These are phyloP conservation scores for Microcyclospora tardicrescens DNA, from an alignment of 2,329 filamentous ascomycete species.

Conservation along the genomic window DNA sequence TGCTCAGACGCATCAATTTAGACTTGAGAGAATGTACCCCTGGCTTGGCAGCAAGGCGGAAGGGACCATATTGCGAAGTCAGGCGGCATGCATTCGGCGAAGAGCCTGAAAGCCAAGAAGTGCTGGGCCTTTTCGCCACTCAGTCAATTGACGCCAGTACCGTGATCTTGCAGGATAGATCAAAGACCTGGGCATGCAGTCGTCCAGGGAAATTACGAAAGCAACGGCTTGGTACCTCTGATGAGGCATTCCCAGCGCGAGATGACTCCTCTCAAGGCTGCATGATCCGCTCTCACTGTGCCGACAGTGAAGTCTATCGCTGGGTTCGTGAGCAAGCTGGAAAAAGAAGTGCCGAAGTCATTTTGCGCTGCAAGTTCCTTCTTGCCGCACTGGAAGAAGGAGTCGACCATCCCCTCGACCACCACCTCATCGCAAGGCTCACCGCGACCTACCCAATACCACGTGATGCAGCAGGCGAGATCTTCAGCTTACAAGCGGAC, in stretches of 20 bases:
- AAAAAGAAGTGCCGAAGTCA: slow-evolving; percentile 7
- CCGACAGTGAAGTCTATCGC: slow-evolving; percentile 1
- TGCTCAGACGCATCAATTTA: slow-evolving; percentile 6
- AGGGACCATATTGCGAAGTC: slow-evolving; percentile 7
- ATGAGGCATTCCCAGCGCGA: no score
- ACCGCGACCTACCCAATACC: slow-evolving; percentile 16
- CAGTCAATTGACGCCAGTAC: slow-evolving; percentile 9
- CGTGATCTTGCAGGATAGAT: slow-evolving; percentile 12
- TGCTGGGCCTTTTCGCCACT: slow-evolving; percentile 17
- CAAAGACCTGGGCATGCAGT: slow-evolving; percentile 15
- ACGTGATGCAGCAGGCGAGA: background rate
- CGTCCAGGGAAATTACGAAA: background rate
- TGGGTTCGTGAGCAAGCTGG: slow-evolving; percentile 14
- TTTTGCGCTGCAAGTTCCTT: slow-evolving; percentile 13
- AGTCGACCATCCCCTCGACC: slow-evolving; percentile 13
- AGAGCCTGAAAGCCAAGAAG: slow-evolving; percentile 7
- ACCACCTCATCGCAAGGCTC: slow-evolving; percentile 15
- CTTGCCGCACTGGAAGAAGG: slow-evolving; percentile 7
- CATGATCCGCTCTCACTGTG: background rate
- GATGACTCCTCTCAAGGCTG: background rate
- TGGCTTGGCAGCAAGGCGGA: background rate
- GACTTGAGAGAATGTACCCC: slow-evolving; percentile 7
- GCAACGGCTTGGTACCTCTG: no score
- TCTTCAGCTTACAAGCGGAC: slow-evolving; percentile 61
- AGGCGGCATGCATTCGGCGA: slow-evolving; percentile 14